phyloP scores from a whole-genome alignment of 257 asterid genomes.

The Solanum medicagineum region DNA sequence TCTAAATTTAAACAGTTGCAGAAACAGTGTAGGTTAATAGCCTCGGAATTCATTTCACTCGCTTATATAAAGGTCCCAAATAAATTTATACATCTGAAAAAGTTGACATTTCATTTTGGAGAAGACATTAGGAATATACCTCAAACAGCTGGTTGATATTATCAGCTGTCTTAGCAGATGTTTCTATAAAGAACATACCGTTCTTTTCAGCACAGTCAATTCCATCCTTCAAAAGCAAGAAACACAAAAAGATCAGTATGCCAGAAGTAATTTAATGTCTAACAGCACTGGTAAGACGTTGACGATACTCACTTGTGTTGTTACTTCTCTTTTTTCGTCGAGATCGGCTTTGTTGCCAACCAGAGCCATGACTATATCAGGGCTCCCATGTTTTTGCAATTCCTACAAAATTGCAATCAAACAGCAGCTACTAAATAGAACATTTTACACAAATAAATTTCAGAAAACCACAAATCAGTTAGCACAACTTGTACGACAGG shows the following conservation, averaged over 20 bases:
- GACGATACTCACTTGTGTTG: constrained; percentile 48
- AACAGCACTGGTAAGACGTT: not conserved
- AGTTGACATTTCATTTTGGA: not conserved
- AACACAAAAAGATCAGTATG: not conserved
- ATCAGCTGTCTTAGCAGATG: constrained; percentile 99
- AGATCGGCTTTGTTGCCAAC: constrained; percentile 99
- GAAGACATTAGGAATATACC: constrained; percentile 28
- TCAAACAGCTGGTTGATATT: constrained; percentile 97
- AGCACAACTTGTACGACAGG: not conserved
- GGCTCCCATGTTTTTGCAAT: constrained; percentile 92
- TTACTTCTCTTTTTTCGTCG: constrained; percentile 75
- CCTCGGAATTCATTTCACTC: not conserved
- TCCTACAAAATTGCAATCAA: constrained; percentile 31
- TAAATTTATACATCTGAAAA: not conserved
- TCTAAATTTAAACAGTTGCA: not conserved
- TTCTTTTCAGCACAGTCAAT: constrained; percentile 82
- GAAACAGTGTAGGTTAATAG: not conserved
- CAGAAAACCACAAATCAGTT: not conserved
- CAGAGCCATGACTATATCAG: constrained; percentile 91
- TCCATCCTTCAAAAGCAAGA: constrained; percentile 47
- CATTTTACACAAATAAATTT: not conserved
- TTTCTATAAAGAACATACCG: constrained; percentile 95
- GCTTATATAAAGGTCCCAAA: not conserved
- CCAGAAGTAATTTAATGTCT: not conserved
- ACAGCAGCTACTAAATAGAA: not conserved